Evolutionary conservation across 1,284 basidiomycete genomes (phyloP), one percentile per base, ranked within the genome.

Genomic region (Irpex sp.): DNA sequence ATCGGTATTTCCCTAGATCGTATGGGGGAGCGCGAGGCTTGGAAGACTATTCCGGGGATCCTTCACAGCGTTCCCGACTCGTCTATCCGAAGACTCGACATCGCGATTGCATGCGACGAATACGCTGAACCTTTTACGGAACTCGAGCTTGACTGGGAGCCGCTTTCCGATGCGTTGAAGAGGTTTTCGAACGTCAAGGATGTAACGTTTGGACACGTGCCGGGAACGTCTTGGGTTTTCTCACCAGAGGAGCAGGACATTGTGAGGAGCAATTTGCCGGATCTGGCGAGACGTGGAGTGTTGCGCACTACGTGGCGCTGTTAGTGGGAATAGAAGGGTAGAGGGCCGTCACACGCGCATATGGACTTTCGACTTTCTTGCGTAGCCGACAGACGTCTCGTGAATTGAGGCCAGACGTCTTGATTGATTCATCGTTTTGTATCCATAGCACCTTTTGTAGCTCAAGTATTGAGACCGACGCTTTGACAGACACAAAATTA

Each of bases 401-500:
- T 55, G 33, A 55, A 31, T 55, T 55, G 33, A 55, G 13, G 53
- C 53, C 53, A 55, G 53, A 17, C 53, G 53, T 55, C 53, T 35
- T 55, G 15, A 31, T 17, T 31, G 15, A 31, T 55, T 55, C 8
- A 9, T 51, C 19, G 19, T 19, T 5, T 19, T 51, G 50, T 51
- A 51, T 51, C 50, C 50, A 51, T 51, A 51, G 50, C 26, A 51
- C 26, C 9, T 46, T 11, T 46, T 46, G 39, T 46, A 46, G 39
- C 39, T n/a, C 39, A 46, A n/a, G 39, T n/a, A 46, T 46, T 46
- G 31, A 33, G 31, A 33, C 31, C 31, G 31, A 33, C 31, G 31
- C 31, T 33, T 33, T 33, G 31, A 33, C 31, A 33, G 31, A 33
- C 21, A 21, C 31, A 6, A 33, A 33, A 33, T 33, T 33, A 6